These are phyloP conservation scores for Plenodomus tracheiphilus DNA, from an alignment of 2,329 filamentous ascomycete species.

Conservation along the genomic window DNA sequence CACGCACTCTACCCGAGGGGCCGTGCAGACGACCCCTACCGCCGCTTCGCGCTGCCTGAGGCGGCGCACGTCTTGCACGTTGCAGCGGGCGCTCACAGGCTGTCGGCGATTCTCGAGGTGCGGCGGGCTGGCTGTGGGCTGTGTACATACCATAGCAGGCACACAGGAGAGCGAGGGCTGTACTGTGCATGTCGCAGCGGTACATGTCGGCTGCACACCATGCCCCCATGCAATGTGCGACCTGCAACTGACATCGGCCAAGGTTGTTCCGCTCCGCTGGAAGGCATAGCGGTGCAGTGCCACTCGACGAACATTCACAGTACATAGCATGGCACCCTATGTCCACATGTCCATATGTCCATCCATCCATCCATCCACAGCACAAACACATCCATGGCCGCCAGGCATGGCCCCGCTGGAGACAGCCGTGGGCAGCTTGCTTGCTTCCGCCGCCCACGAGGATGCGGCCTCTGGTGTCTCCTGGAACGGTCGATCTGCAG, in stretches of 20 bases:
- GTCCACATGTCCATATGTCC: no score
- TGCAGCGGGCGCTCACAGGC: constrained; percentile 1
- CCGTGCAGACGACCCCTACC: constrained; percentile 10
- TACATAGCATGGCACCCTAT: no score
- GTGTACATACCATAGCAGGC: no score
- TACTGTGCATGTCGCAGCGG: no score
- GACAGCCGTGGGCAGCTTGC: constrained; percentile 23
- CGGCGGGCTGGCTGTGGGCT: no score
- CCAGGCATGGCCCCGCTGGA: no score
- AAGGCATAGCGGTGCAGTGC: neutral
- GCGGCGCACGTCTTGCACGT: neutral
- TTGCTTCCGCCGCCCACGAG: constrained; percentile 29
- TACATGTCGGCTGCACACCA: no score
- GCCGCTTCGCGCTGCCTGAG: constrained; percentile 2
- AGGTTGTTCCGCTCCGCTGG: constrained; percentile 25
- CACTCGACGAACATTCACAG: no score
- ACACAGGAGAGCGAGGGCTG: neutral
- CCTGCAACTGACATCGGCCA: constrained; percentile 16
- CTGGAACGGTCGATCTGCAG: constrained; percentile 45
- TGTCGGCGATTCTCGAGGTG: no score
- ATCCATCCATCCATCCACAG: no score
- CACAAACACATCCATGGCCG: no score
- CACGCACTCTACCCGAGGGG: constrained; percentile 13
- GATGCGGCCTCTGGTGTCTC: constrained; percentile 25
- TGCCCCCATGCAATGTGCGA: no score